Percentiles rank a stretch among this genome's conserved stretches.
Conservation (phyloP, 73 alveolate genomes). For the Paramecium pentaurelia region DNA sequence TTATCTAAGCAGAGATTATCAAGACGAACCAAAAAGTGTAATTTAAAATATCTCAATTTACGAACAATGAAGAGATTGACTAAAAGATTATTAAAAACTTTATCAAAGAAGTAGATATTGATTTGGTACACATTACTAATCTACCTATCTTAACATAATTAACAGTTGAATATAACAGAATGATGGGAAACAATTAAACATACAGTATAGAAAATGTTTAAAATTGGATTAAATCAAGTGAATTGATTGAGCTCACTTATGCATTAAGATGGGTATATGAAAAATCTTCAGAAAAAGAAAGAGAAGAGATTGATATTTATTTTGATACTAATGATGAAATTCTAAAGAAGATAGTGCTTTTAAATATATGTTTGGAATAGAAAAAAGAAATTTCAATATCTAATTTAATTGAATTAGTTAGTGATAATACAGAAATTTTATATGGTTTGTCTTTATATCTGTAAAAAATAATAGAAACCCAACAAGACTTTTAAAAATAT, state of each 20-base stretch:
- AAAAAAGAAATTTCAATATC: neutral
- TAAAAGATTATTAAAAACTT: neutral
- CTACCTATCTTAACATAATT: neutral
- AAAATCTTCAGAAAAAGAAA: neutral
- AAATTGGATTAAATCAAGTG: neutral
- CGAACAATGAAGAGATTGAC: neutral
- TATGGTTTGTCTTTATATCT: neutral
- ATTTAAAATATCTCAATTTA: neutral
- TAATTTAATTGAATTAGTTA: neutral
- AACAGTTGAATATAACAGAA: neutral
- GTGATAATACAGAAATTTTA: neutral
- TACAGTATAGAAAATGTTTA: neutral
- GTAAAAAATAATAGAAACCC: neutral
- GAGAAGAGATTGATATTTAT: neutral
- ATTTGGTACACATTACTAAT: neutral
- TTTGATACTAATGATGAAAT: neutral
- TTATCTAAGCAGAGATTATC: neutral
- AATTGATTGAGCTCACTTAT: neutral
- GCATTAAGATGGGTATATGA: neutral
- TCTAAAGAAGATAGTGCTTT: neutral
- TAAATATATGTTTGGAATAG: neutral
- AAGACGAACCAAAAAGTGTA: neutral
- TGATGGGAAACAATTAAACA: neutral
- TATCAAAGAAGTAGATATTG: neutral
- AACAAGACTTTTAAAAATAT: too few species aligned